phyloP scores from a whole-genome alignment of 2,329 filamentous ascomycete species.

The Penicillium concentricum region DNA sequence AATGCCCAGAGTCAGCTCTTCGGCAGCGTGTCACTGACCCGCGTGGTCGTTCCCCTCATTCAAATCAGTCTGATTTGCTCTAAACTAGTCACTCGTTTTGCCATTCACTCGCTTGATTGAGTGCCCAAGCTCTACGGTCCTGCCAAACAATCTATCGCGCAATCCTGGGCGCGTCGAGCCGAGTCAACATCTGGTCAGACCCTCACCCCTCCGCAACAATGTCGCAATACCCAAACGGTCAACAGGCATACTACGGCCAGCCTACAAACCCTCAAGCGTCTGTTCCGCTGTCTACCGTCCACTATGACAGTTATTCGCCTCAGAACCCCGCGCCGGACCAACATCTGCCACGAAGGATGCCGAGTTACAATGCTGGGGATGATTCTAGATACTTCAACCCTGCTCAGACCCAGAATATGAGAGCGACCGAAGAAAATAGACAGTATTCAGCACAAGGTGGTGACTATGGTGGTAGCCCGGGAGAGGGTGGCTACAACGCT shows the following conservation, averaged over 20 bases:
- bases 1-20: slow-evolving; percentile 4
- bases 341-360: slow-evolving; percentile 53
- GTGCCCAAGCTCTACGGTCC: background rate
- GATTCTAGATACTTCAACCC: slow-evolving; percentile 57
- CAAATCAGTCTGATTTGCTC: background rate
- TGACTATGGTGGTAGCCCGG: slow-evolving; percentile 36
- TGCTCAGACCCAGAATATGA: slow-evolving; percentile 25
- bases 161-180: background rate
- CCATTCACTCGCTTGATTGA: background rate
- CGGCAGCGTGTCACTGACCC: slow-evolving; percentile 6
- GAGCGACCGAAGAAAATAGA: slow-evolving; percentile 36
- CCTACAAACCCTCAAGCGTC: slow-evolving; percentile 30
- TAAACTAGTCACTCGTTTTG: slow-evolving; percentile 2
- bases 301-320: slow-evolving; percentile 44
- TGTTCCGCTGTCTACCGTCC: slow-evolving; percentile 28
- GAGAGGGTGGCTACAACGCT: slow-evolving; percentile 26
- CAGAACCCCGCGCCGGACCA: slow-evolving; percentile 42
- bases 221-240: slow-evolving; percentile 58
- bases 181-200: background rate
- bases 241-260: slow-evolving; percentile 48
- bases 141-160: background rate
- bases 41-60: slow-evolving; percentile 9
- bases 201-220: slow-evolving; percentile 34
- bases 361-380: slow-evolving; percentile 76
- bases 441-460: slow-evolving; percentile 36